Evolutionary conservation across 2,329 filamentous ascomycete genomes (phyloP).

Genomic region (Fusarium decemcellulare): DNA sequence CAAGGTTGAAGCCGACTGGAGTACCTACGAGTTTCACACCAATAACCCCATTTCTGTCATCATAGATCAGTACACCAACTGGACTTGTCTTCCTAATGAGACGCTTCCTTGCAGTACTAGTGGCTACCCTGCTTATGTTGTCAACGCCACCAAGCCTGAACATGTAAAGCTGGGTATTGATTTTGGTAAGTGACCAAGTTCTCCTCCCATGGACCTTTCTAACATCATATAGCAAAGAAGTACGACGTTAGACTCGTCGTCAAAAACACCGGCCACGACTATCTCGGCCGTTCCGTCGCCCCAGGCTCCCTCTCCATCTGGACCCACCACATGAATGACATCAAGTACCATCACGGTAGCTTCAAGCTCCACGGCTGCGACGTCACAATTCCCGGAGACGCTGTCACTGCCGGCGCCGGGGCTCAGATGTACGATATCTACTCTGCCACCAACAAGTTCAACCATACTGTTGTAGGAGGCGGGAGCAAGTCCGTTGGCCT

Average conservation of each 20-base stretch:
- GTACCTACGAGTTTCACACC: conserved; percentile 46
- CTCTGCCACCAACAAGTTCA: conserved; percentile 57
- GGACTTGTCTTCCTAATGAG: conserved; percentile 63
- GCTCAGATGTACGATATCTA: conserved; percentile 66
- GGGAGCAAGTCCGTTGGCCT: conserved; percentile 69
- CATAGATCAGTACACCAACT: conserved; percentile 62
- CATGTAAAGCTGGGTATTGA: conserved; percentile 54
- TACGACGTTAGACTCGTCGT: conserved; percentile 59
- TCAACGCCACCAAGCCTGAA: conserved; percentile 52
- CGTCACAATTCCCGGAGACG: conserved; percentile 59
- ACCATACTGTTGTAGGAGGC: conserved; percentile 68
- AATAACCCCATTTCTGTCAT: conserved; percentile 51
- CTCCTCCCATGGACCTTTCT: too few species aligned
- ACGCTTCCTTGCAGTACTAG: conserved; percentile 50
- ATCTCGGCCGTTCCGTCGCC: conserved; percentile 60
- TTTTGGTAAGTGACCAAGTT: conserved; percentile 54
- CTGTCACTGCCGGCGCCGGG: conserved; percentile 68
- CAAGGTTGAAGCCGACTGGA: conserved; percentile 42
- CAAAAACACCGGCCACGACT: conserved; percentile 60
- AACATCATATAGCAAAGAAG: conserved; percentile 51
- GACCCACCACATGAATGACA: conserved; percentile 62
- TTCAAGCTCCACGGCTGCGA: conserved; percentile 60
- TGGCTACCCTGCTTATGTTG: conserved; percentile 55
- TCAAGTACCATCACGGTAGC: conserved; percentile 54
- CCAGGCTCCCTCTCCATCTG: conserved; percentile 68